Base-by-base conservation (phyloP, 768 basidiomycete genomes). In the Collybia nuda region DNA sequence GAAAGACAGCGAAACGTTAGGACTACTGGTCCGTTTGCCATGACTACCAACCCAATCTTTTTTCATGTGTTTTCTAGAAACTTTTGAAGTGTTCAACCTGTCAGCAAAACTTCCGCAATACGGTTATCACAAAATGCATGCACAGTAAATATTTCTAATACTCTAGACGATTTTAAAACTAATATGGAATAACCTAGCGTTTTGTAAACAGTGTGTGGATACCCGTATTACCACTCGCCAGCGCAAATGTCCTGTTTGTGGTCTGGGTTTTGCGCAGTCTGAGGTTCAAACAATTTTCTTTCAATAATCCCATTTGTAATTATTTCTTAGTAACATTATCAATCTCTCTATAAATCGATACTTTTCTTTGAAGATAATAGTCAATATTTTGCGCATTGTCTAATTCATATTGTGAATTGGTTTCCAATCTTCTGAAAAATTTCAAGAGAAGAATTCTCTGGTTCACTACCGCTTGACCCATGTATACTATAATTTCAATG, bases 241-340 rank as follows among this genome's bases (percentile, higher is more conserved):
- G 64, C 86, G 95, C 22, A 95, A 95, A 66, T 98, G 95, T 69
- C 94, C 94, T 19, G 85, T 88, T 5, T 98, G 95, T 64, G 86
- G 87, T 54, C 61, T 88, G 26, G 67, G 78, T 1, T 98, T 98
- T 70, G 85, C 87, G 4, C 82, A 85, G 58, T 86, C 85, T 43
- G 94, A 98, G 55, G 90, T 93, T 18, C 70, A 75, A 49, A 62
- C 65, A 38, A 61, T 80, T 41, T 80, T 67, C 55, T 76, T 77
- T 57, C 79, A 81, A 66, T 78, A 65, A 70, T 56, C 32, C 32
- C 32, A 32, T 11, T 32, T 32, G 32, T 32, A 32, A 32, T 32
- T 32, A 32, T 32, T 32, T 11, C 32, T 32, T 14, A 9, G 32
- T 32, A 32, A 32, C 9, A 5, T 32, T 32, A 32, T 32, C 32